These are phyloP conservation scores for Phaeosphaeriaceae sp. DNA, from an alignment of 2,329 filamentous ascomycete genomes.

Conservation along the genomic window DNA sequence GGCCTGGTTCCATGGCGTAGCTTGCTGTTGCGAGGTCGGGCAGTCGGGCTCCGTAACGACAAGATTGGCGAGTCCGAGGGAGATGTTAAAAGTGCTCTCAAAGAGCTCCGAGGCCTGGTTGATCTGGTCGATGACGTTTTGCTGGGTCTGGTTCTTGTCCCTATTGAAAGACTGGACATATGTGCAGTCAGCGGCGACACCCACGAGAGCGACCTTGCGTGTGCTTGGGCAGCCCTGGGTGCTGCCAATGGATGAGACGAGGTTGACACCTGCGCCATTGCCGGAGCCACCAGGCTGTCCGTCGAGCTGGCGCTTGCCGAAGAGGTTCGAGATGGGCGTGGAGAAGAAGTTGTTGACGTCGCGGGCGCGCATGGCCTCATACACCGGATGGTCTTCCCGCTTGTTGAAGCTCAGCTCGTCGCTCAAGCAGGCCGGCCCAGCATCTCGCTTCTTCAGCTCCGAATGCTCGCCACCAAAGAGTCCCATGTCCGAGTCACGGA, in stretches of 20 bases:
- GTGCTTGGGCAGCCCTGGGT: conserved; percentile 85
- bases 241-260: conserved; percentile 79
- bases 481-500: conserved; percentile 84
- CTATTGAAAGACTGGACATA: conserved; percentile 78
- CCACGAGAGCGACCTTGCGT: conserved; percentile 89
- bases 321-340: conserved; percentile 70
- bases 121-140: conserved; percentile 82
- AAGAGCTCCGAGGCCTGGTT: conserved; percentile 88
- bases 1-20: conserved; percentile 82
- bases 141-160: conserved; percentile 71
- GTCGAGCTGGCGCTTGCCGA: conserved; percentile 74
- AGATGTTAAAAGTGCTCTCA: conserved; percentile 93
- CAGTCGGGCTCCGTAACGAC: conserved; percentile 79
- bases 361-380: conserved; percentile 59
- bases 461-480: conserved; percentile 50
- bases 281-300: conserved; percentile 74
- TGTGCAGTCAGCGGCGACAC: conserved; percentile 90
- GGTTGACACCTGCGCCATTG: conserved; percentile 80
- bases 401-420: conserved; percentile 82
- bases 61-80: conserved; percentile 85
- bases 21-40: conserved; percentile 69
- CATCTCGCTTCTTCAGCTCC: conserved; percentile 68
- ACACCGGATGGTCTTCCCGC: conserved; percentile 73
- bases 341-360: conserved; percentile 62
- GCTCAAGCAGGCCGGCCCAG: conserved; percentile 66